Percentiles rank a stretch among this genome's conserved stretches.
phyloP scores from a whole-genome alignment of 1,139 yeast genomes.

The Hemisphaericaspora xylanilytica region DNA sequence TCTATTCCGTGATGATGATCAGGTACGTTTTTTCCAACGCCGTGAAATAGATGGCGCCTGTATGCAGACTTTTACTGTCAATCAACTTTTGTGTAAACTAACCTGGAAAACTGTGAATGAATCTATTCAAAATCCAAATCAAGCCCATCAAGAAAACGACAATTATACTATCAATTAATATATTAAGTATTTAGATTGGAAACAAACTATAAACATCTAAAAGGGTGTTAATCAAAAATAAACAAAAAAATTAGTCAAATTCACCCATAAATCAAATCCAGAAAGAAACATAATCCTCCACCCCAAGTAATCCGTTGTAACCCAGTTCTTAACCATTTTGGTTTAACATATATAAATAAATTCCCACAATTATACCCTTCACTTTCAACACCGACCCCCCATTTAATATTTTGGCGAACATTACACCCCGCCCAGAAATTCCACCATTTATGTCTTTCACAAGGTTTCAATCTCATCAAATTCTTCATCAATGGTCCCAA shows the following conservation, averaged over 20 bases:
- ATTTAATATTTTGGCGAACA: slow-evolving; percentile 65
- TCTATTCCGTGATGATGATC: too few relatives aligned
- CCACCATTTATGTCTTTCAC: slow-evolving; percentile 89
- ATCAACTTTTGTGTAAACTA: too few relatives aligned
- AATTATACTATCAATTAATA: too few relatives aligned
- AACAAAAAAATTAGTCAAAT: too few relatives aligned
- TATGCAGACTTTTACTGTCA: too few relatives aligned
- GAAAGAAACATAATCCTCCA: slow-evolving; percentile 61
- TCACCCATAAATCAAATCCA: slow-evolving; percentile 58
- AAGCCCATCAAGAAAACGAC: too few relatives aligned
- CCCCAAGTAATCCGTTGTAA: slow-evolving; percentile 65
- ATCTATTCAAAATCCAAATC: too few relatives aligned
- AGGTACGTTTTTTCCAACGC: too few relatives aligned
- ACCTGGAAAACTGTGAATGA: too few relatives aligned
- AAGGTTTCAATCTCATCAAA: slow-evolving; percentile 62
- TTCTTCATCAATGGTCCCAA: slow-evolving; percentile 83
- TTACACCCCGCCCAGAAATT: slow-evolving; percentile 76
- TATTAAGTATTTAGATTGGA: too few relatives aligned
- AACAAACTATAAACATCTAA: neutral
- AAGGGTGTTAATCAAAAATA: too few relatives aligned
- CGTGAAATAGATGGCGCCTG: too few relatives aligned
- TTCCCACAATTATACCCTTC: slow-evolving; percentile 74
- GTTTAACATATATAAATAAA: slow-evolving; percentile 50
- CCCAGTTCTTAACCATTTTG: slow-evolving; percentile 44
- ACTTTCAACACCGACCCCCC: slow-evolving; percentile 87